Base-by-base conservation (phyloP, 805 yeast species). In the Metschnikowia shivogae region DNA sequence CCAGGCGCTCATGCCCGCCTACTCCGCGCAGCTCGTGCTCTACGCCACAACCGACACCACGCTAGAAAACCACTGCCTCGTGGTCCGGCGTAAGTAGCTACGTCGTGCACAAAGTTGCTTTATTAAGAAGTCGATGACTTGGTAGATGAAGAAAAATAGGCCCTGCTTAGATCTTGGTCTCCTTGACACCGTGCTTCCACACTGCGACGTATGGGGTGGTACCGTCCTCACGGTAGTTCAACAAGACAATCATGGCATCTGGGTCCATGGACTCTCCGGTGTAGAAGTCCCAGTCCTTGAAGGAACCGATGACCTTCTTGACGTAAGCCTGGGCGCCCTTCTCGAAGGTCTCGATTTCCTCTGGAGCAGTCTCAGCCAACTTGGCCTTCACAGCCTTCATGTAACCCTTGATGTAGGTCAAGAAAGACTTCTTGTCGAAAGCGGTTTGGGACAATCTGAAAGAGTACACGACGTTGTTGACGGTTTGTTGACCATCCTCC, bases 181-280 rank as follows among this genome's bases (percentile, higher is more conserved):
- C 88, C 63, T 70, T 77, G 60, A 87, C 83, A 82, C 99, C 99
- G 77, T 93, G 99, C 80, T 92, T 93, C 99, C 99, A 93, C 85
- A 90, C 84, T 58, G 90, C 89, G 66, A 92, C 93, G 78, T 70
- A 93, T 68, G 99, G 99, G 61, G 99, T 93, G 63, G 83, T 78
- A 80, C 99, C 99, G 71, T 93, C 98, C 80, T 93, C 99, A 78
- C 99, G 95, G 89, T 92, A 93, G 95, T 93, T 93, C 76, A 93
- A 86, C 73, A 93, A 82, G 61, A 89, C 89, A 68, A 93, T 76
- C 99, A 93, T 93, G 61, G 85, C 99, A 76, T 93, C 99, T 73
- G 99, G 99, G 83, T 93, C 97, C 99, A 93, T 93, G 69, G 96
- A 86, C 80, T 92, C 98, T 81, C 99, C 98, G 61, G 97, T 92